Percentiles rank a stretch among this genome's conserved stretches.
phyloP scores from a whole-genome alignment of 805 yeast species.

The Pichia nanzhaoensis region DNA sequence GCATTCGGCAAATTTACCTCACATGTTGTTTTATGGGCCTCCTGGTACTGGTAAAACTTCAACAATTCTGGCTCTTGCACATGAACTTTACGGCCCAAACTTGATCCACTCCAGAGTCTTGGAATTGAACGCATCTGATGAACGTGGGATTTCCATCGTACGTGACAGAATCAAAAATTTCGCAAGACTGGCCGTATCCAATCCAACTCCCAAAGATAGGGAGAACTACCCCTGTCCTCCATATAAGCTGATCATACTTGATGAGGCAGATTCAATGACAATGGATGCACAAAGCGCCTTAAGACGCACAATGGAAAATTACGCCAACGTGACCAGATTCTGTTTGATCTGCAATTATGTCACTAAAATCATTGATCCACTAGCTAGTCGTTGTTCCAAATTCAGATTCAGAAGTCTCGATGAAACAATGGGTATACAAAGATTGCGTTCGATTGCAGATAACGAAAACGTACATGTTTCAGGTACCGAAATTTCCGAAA shows the following conservation, averaged over 20 bases:
- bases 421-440: conserved; percentile 56
- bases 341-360: conserved; percentile 94
- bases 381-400: conserved; percentile 94
- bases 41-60: conserved; percentile 95
- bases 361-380: conserved; percentile 92
- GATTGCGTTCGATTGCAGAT: conserved; percentile 58
- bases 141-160: conserved; percentile 83
- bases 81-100: conserved; percentile 69
- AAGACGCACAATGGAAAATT: conserved; percentile 89
- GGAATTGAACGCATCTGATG: conserved; percentile 86
- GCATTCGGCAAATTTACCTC: conserved; percentile 78
- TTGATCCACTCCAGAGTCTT: conserved; percentile 64
- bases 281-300: conserved; percentile 93
- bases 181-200: conserved; percentile 79
- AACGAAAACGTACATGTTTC: conserved; percentile 37
- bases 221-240: conserved; percentile 92
- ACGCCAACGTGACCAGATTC: conserved; percentile 84
- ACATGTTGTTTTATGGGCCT: conserved; percentile 87
- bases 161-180: conserved; percentile 80
- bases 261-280: conserved; percentile 99
- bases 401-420: conserved; percentile 83
- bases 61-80: conserved; percentile 76
- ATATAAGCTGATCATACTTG: conserved; percentile 83
- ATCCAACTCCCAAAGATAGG: conserved; percentile 63
- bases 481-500: conserved; percentile 50